Percentiles rank a stretch among this genome's conserved stretches.
Conservation (phyloP, 805 yeast genomes). For the Naumovozyma castellii region DNA sequence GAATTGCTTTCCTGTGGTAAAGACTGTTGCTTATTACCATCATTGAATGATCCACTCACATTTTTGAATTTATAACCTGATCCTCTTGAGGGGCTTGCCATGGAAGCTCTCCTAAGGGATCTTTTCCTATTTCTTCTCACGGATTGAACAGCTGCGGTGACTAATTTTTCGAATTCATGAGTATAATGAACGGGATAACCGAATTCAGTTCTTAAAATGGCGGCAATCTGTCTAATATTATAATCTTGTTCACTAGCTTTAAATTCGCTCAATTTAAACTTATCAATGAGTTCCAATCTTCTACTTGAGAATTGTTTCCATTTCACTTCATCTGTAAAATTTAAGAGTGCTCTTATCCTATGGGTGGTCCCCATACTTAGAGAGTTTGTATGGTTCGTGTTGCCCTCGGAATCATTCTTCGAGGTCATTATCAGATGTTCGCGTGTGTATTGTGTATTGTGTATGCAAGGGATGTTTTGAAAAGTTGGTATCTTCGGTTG, state of each 20-base stretch:
- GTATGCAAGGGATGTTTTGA: no score
- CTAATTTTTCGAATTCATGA: slow-evolving; percentile 78
- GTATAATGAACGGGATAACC: slow-evolving; percentile 49
- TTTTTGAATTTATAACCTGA: neutral
- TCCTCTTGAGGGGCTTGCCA: neutral
- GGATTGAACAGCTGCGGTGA: slow-evolving; percentile 89
- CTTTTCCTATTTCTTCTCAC: slow-evolving; percentile 83
- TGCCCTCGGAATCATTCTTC: no score
- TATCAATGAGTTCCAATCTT: slow-evolving; percentile 79
- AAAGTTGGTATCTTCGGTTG: no score
- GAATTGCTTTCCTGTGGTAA: no score
- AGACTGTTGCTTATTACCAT: no score
- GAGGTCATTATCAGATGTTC: no score
- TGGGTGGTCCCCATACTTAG: slow-evolving; percentile 32
- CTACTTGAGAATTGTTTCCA: slow-evolving; percentile 93
- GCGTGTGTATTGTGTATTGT: no score
- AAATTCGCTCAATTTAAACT: slow-evolving; percentile 45
- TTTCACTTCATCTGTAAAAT: slow-evolving; percentile 67
- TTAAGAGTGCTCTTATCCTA: slow-evolving; percentile 41
- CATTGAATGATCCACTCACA: neutral
- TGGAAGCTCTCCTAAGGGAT: slow-evolving; percentile 33
- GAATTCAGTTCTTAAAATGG: slow-evolving; percentile 67
- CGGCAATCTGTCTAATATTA: slow-evolving; percentile 70
- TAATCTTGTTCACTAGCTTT: slow-evolving; percentile 92
- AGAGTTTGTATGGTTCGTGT: no score